Percentiles rank a stretch among this genome's conserved stretches.
Conservation (phyloP, 2,329 filamentous ascomycete species). For the Phyllosticta citribraziliensis region DNA sequence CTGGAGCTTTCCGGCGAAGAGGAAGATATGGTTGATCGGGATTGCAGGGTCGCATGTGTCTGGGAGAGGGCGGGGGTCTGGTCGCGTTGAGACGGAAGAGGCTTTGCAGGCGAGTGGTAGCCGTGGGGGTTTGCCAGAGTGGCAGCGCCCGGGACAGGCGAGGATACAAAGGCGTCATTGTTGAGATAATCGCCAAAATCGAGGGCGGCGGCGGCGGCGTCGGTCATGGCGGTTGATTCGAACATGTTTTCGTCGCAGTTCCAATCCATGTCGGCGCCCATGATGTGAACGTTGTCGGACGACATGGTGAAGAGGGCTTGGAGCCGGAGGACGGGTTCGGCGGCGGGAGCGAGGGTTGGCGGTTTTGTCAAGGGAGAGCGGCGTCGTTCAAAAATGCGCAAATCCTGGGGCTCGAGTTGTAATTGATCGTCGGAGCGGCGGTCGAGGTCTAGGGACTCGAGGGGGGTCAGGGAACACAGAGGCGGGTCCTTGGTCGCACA, state of each 20-base stretch:
- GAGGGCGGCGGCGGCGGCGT: neutral
- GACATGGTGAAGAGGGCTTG: neutral
- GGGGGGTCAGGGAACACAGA: neutral
- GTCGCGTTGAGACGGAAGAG: neutral
- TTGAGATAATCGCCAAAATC: constrained; percentile 5
- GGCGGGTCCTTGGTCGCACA: neutral
- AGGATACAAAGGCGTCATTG: constrained; percentile 7
- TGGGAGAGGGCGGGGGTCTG: constrained; percentile 4
- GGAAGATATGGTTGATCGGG: constrained; percentile 16
- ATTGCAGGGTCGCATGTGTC: constrained; percentile 4
- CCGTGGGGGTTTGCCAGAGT: neutral
- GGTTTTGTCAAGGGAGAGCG: neutral
- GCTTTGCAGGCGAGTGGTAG: constrained; percentile 3
- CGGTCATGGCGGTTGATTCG: constrained; percentile 15
- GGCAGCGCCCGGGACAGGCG: neutral
- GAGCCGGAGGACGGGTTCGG: neutral
- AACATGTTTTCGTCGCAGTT: constrained; percentile 16
- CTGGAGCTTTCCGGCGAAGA: constrained; percentile 31
- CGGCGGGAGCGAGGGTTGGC: neutral
- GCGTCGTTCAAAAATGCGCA: neutral
- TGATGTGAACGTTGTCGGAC: constrained; percentile 10
- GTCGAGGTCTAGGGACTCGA: neutral
- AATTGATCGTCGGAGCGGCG: neutral
- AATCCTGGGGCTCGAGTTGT: neutral
- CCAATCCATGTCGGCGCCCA: constrained; percentile 14